Percentiles rank a stretch among this genome's conserved stretches.
Evolutionary conservation across 192 early-diverging fungal species (phyloP).

Genomic region (Linnemannia schmuckeri): DNA sequence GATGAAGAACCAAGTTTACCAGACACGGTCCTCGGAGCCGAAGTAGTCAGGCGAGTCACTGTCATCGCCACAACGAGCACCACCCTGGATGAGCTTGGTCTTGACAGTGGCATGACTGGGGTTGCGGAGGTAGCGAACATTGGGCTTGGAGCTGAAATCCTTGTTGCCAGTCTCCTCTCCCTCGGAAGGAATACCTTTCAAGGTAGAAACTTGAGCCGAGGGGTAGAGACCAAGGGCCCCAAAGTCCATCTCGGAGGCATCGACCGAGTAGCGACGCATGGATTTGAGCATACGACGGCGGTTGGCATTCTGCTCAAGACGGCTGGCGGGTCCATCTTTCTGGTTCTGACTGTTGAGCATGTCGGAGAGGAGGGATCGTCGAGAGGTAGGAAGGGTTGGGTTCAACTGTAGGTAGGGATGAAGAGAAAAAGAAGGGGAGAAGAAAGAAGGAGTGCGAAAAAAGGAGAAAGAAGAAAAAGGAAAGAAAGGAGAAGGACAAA

Average conservation of each 20-base stretch:
- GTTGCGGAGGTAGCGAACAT: conserved; percentile 47
- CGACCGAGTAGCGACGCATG: conserved; percentile 52
- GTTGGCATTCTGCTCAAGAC: conserved; percentile 47
- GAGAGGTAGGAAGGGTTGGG: conserved; percentile 29
- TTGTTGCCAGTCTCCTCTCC: conserved; percentile 27
- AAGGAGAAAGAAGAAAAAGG: neutral
- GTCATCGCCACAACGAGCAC: conserved; percentile 39
- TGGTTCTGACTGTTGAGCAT: conserved; percentile 45
- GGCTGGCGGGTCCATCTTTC: conserved; percentile 20
- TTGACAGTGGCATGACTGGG: conserved; percentile 48
- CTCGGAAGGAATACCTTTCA: conserved; percentile 49
- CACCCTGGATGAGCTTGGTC: conserved; percentile 40
- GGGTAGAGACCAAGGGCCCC: conserved; percentile 18
- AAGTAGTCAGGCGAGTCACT: conserved; percentile 46
- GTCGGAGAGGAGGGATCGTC: conserved; percentile 50
- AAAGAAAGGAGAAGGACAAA: conserved; percentile 4
- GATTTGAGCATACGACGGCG: conserved; percentile 52
- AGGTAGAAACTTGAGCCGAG: conserved; percentile 14
- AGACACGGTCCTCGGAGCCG: conserved; percentile 50
- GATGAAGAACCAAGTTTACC: conserved; percentile 14
- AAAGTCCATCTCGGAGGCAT: conserved; percentile 55
- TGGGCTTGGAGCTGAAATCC: conserved; percentile 32
- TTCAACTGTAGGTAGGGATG: conserved; percentile 16
- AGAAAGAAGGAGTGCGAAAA: conserved; percentile 5
- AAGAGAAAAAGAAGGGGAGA: neutral